phyloP scores from a whole-genome alignment of 2,329 filamentous ascomycete genomes.

The Colletotrichum plurivorum region DNA sequence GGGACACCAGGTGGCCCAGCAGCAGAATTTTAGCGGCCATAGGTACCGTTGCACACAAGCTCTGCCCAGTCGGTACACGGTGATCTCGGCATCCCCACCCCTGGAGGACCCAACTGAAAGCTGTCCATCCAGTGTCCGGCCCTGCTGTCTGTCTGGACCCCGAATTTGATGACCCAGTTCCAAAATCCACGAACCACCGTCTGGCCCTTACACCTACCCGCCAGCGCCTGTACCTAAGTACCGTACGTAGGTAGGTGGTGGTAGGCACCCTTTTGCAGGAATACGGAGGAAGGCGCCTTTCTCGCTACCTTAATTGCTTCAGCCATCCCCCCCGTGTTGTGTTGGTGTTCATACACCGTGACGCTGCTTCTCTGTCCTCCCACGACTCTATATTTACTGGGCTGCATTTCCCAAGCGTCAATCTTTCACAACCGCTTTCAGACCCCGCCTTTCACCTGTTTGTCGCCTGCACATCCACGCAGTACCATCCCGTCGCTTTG shows the following conservation, averaged over 20 bases:
- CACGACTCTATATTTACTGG: not conserved
- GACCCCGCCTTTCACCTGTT: not conserved
- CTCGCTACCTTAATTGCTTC: slow-evolving; percentile 38
- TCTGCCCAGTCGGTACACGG: slow-evolving; percentile 25
- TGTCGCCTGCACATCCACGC: not conserved
- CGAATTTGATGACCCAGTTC: slow-evolving; percentile 26
- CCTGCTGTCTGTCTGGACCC: slow-evolving; percentile 33
- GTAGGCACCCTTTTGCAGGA: not conserved
- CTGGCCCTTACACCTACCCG: slow-evolving; percentile 9
- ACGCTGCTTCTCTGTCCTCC: not conserved
- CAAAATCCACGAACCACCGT: slow-evolving; percentile 36
- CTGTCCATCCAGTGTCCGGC: slow-evolving; percentile 5
- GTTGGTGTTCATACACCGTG: slow-evolving; percentile 10
- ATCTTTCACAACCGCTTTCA: not conserved
- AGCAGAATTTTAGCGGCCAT: slow-evolving; percentile 12
- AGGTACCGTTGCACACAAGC: slow-evolving; percentile 21
- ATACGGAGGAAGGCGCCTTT: not conserved
- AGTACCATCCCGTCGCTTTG: slow-evolving; percentile 15
- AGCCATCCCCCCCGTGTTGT: slow-evolving; percentile 20
- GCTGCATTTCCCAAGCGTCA: not conserved
- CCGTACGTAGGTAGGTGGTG: not conserved
- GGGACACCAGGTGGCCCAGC: slow-evolving; percentile 28
- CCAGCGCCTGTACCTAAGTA: too few relatives aligned
- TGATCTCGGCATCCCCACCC: not conserved
- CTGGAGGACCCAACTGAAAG: not conserved